Percentiles rank a stretch among this genome's conserved stretches.
These are phyloP conservation scores for Areca catechu DNA, from an alignment of 176 grass and related monocot genomes.

Conservation along the genomic window DNA sequence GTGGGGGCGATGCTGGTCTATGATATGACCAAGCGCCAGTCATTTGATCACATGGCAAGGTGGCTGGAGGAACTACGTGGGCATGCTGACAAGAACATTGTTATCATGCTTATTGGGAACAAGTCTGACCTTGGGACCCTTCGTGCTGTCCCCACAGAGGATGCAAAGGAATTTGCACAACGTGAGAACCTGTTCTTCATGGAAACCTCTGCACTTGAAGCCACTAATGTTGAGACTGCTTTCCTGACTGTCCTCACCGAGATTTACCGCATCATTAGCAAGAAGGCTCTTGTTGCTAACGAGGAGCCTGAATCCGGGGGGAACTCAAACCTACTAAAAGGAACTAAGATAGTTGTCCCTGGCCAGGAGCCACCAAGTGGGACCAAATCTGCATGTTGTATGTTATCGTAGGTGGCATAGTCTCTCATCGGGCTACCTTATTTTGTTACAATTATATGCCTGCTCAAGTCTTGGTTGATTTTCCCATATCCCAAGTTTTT, in stretches of 20 bases:
- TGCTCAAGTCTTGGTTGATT: no score
- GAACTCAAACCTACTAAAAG: constrained; percentile 1
- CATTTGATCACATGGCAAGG: background rate
- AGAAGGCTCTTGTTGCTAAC: background rate
- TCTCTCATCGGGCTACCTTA: no score
- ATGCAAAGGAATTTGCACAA: background rate
- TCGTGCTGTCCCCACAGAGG: no score
- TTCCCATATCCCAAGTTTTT: no score
- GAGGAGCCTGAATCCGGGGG: background rate
- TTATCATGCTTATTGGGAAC: no score
- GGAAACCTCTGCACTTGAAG: background rate
- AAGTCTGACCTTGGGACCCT: no score
- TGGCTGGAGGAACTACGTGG: background rate
- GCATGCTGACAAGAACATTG: background rate
- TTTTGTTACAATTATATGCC: no score
- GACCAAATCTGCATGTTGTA: background rate
- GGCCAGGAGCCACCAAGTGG: background rate
- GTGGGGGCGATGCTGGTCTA: constrained; percentile 1
- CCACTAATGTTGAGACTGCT: no score
- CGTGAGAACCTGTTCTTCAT: constrained; percentile 5
- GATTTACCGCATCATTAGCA: background rate
- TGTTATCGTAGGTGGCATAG: no score
- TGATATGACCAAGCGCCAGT: background rate
- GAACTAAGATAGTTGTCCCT: constrained; percentile 1
- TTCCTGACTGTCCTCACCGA: background rate